Base-by-base conservation (phyloP, 2,329 filamentous ascomycete genomes). In the Fusarium sulawesiense region DNA sequence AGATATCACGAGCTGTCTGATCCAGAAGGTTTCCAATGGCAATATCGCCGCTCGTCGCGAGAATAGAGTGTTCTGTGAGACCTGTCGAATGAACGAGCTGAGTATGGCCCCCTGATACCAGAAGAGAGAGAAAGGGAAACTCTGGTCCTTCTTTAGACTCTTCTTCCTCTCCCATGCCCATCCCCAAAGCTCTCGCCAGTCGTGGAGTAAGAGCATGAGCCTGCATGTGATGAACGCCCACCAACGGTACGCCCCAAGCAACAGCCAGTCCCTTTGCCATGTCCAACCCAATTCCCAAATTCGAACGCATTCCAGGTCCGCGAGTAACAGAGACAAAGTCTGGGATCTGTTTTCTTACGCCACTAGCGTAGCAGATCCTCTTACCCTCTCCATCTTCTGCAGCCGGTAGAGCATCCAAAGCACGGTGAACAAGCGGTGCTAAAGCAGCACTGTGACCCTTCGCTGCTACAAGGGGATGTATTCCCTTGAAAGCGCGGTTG, bases 161-260 rank as follows among this genome's bases (percentile, higher is more conserved):
- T 40, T 20, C 16, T 34, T 27, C 18, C 44, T 75, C 66, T 16
- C 62, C 65, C 66, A 69, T 72, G 21, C 66, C 60, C 70, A 71
- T 71, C 54, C 83, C 77, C 64, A 95, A 80, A 7, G 92, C 92
- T 32, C 84, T 81, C 6, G 91, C 90, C 44, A 99, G 86, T 12
- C 93, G 87, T 18, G 95, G 92, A 20, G 96, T 98, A 67, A 99
- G 82, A 20, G 96, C 92, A 80, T 99, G 96, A 13, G 94, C 96
- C 78, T 98, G 94, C 96, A 99, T 98, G 80, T 99, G 96, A 79
- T 99, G 92, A 2, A 98, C 92, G 1, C 90, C 96, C 2, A 98
- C 79, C 32, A 98, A 83, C 5, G 95, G 94, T 40, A 94, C 86
- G 69, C 89, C 86, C 93, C 93, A 97, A 40, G 93, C 94, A 21